A percentile compares a stretch with the other conserved stretches of the same genome.
Conservation (phyloP, 2,329 filamentous ascomycete species). For the Curvularia verruculosa region DNA sequence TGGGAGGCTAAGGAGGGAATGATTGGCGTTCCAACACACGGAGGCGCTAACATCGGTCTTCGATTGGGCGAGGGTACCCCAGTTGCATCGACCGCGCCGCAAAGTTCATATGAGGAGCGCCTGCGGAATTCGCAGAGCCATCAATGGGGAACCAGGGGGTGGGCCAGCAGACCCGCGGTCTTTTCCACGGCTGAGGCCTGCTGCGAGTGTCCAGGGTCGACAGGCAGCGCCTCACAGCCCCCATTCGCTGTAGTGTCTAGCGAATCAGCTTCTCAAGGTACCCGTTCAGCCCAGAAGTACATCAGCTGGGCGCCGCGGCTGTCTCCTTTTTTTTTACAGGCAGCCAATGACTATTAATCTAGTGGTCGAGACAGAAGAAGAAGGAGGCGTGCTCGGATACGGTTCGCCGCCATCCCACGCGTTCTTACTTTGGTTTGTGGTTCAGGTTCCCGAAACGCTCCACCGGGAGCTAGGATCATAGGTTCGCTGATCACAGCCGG, state of each 20-base stretch:
- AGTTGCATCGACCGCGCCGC: conserved; percentile 22
- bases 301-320: conserved; percentile 12
- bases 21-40: conserved; percentile 17
- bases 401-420: conserved; percentile 8
- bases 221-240: conserved; percentile 8
- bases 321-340: conserved; percentile 2
- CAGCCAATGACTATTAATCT: not conserved
- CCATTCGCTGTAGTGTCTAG: conserved; percentile 12
- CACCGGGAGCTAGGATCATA: conserved; percentile 21
- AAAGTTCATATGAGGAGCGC: conserved; percentile 24
- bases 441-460: conserved; percentile 14
- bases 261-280: conserved; percentile 17
- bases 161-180: conserved; percentile 14
- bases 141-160: conserved; percentile 13
- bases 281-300: conserved; percentile 9
- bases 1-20: conserved; percentile 13
- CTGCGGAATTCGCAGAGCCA: conserved; percentile 18
- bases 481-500: conserved; percentile 18
- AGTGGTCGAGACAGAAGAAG: conserved; percentile 10
- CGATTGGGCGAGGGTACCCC: conserved; percentile 21
- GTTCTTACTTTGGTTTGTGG: conserved; percentile 5
- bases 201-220: conserved; percentile 7
- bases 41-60: conserved; percentile 21
- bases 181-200: conserved; percentile 14
- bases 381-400: conserved; percentile 9